These are phyloP conservation scores for Solanum chilense DNA, from an alignment of 257 asterid species.

Conservation along the genomic window DNA sequence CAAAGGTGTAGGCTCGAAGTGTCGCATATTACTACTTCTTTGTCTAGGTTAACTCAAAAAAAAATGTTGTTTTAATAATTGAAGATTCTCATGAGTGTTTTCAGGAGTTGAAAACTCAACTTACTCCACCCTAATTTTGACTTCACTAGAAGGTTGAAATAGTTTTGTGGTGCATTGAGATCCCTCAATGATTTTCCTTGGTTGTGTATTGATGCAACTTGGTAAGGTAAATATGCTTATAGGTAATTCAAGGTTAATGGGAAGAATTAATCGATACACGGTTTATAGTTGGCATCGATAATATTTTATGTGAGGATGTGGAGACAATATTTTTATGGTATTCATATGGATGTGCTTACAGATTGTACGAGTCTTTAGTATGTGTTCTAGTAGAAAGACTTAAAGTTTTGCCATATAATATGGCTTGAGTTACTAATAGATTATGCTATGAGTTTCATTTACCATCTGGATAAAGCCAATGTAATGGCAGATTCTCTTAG, in stretches of 20 bases:
- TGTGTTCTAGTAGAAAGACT: no score
- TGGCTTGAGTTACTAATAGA: not conserved
- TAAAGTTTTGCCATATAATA: not conserved
- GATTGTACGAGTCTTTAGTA: not conserved
- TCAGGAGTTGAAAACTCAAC: not conserved
- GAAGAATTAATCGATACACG: not conserved
- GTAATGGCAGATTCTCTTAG: not conserved
- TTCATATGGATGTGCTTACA: not conserved
- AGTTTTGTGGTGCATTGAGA: not conserved
- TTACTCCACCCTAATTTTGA: not conserved
- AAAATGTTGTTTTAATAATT: not conserved
- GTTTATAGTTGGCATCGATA: not conserved
- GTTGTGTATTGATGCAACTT: not conserved
- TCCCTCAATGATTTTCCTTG: not conserved
- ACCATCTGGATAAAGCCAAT: not conserved
- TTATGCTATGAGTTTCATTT: no score
- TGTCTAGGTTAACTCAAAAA: not conserved
- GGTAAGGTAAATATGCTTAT: not conserved
- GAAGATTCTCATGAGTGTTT: no score
- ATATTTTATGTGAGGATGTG: not conserved
- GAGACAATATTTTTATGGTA: not conserved
- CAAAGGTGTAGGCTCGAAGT: no score
- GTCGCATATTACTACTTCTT: no score
- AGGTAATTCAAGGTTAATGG: not conserved
- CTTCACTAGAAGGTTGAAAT: not conserved